phyloP scores from a whole-genome alignment of 495 filamentous ascomycete genomes.

The Podospora conica region DNA sequence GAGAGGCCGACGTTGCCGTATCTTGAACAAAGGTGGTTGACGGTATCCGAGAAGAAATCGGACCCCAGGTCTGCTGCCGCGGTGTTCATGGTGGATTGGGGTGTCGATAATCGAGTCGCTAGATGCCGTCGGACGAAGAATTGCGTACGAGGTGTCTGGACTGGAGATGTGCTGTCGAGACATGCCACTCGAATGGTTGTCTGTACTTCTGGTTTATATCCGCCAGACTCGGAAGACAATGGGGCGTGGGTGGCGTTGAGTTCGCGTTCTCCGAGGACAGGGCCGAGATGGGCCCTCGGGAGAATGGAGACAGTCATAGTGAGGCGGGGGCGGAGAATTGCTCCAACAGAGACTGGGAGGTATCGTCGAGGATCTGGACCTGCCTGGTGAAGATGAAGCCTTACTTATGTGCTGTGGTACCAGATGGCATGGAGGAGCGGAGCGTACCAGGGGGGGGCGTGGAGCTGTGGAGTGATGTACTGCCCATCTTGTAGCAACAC shows the following conservation, averaged over 20 bases:
- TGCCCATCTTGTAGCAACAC: background rate
- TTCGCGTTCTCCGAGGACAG: background rate
- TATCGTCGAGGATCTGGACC: background rate
- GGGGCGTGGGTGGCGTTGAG: background rate
- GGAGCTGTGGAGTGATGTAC: background rate
- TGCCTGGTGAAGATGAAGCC: background rate
- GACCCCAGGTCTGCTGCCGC: background rate
- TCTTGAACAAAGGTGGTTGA: background rate
- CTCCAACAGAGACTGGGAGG: background rate
- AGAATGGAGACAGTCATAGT: background rate
- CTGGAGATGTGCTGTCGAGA: background rate
- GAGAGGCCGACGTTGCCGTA: conserved; percentile 7
- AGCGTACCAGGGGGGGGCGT: background rate
- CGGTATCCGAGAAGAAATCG: background rate
- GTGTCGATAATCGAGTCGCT: background rate
- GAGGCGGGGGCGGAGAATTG: background rate
- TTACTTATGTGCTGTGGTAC: background rate
- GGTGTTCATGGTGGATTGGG: background rate
- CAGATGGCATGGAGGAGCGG: background rate
- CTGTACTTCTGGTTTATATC: background rate
- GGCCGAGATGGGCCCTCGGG: background rate
- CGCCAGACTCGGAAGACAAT: background rate
- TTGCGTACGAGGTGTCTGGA: background rate
- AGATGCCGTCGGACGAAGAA: background rate
- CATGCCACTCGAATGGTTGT: too few species aligned